These are phyloP conservation scores for Zygoascus flipseniorum DNA, from an alignment of 805 yeast genomes.

Conservation along the genomic window DNA sequence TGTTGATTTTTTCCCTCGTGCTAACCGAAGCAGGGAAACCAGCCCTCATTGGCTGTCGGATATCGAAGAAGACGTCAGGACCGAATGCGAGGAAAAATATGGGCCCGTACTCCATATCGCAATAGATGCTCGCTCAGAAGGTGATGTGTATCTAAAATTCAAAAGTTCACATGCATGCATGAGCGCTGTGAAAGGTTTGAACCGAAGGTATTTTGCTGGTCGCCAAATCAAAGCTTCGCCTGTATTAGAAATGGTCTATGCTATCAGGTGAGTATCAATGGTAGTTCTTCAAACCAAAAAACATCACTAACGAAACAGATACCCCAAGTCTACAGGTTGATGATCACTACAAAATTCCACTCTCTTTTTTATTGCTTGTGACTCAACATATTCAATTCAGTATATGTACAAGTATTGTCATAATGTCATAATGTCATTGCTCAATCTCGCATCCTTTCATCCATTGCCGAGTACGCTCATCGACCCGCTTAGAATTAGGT, in stretches of 20 bases:
- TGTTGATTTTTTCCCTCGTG: not conserved
- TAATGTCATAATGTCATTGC: too few species aligned
- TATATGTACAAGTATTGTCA: too few species aligned
- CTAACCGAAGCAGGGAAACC: constrained; percentile 20
- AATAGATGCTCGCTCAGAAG: constrained; percentile 22
- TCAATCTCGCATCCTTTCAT: constrained; percentile 30
- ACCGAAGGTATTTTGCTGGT: constrained; percentile 31
- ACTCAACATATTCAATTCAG: too few species aligned
- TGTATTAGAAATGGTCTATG: constrained; percentile 25
- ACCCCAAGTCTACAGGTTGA: constrained; percentile 15
- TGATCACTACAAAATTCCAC: not conserved
- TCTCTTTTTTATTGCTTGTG: too few species aligned
- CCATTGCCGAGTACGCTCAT: constrained; percentile 51
- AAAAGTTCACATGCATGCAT: constrained; percentile 16
- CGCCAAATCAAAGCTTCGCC: constrained; percentile 24
- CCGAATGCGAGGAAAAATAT: constrained; percentile 30
- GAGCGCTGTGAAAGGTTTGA: constrained; percentile 27
- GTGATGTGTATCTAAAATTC: constrained; percentile 29
- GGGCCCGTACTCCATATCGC: constrained; percentile 27
- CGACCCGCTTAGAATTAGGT: constrained; percentile 37
- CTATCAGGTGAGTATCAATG: constrained; percentile 16
- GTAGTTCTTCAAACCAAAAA: constrained; percentile 2
- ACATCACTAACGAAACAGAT: constrained; percentile 8
- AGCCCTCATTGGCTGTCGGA: constrained; percentile 28
- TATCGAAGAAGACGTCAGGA: constrained; percentile 28